Base-by-base conservation (phyloP, 345 rosid genomes). In the Acer yangbiense region DNA sequence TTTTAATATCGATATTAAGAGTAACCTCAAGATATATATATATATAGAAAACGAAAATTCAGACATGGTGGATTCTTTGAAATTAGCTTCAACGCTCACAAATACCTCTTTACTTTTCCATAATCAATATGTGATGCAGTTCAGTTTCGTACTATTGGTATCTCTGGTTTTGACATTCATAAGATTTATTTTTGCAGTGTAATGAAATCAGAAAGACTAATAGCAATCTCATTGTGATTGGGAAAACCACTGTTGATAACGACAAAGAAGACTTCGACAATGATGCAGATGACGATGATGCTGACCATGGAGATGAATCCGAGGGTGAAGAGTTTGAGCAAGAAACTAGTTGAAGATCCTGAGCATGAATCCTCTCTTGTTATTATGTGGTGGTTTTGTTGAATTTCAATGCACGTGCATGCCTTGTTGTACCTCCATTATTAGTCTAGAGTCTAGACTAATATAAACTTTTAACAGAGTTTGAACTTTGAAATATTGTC, bases 251-350 rank as follows among this genome's bases (percentile, higher is more conserved):
- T 0, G 88, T 77, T 1, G 92, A 90, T 69, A 87, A 87, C 16
- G 92, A 91, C n/a, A 95, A 91, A 83, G 97, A 95, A 80, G 98
- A 92, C 14, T 88, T 85, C 0, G 97, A 91, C 77, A 87, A 92
- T 72, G 97, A 92, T 69, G 94, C 84, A 1, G 98, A 91, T 18
- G 97, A 91, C 60, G 98, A 96, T 62, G 98, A 93, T 79, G 92
- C 90, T 50, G 98, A 95, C 76, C 90, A 93, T 86, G 99, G 87
- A 3, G 99, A 96, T 65, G 97, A 91, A 81, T 96, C 99, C 1
- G 98, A 94, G 63, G 98, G 90, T 17, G 97, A 96, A 78, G 97
- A 92, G 69, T 96, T 96, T 78, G 99, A 94, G 85, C 98, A 94
- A 82, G 99, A 94, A 88, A 91, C 97, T 23, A 88, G 88, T 71